Percentiles rank a stretch among this genome's conserved stretches.
These are phyloP conservation scores for Oryza meridionalis DNA, from an alignment of 176 grass and related monocot genomes.

Conservation along the genomic window DNA sequence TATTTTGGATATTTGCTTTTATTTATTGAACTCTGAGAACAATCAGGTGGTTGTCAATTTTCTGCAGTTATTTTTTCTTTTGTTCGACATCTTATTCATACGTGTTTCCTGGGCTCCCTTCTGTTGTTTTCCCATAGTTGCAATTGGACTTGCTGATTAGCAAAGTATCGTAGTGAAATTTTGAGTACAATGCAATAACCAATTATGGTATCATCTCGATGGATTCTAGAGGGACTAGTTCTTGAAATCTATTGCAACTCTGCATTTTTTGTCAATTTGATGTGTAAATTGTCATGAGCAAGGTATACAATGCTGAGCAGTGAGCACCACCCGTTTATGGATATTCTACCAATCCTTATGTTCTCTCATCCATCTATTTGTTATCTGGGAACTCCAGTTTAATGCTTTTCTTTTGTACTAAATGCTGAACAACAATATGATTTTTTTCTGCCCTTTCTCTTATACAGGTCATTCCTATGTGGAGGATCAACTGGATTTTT, in stretches of 20 bases:
- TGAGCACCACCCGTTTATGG: neutral
- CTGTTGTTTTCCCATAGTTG: neutral
- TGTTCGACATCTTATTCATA: neutral
- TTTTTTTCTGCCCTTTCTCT: constrained; percentile 1
- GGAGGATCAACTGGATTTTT: constrained; percentile 96
- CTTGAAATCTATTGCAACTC: neutral
- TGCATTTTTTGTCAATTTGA: neutral
- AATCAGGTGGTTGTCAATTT: neutral
- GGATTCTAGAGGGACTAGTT: neutral
- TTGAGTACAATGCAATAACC: neutral
- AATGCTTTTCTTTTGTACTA: neutral
- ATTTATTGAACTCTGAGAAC: neutral
- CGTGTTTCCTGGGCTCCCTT: neutral
- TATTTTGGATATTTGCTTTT: neutral
- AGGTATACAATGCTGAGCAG: neutral
- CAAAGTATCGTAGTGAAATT: neutral
- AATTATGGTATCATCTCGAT: neutral
- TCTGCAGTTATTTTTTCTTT: neutral
- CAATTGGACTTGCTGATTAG: neutral
- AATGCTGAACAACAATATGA: neutral
- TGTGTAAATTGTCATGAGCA: neutral
- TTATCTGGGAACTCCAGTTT: neutral
- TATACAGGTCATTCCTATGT: constrained; percentile 80
- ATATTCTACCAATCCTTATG: neutral
- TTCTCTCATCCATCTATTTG: neutral